Percentiles rank a stretch among this genome's conserved stretches.
phyloP scores from a whole-genome alignment of 305 asterid genomes.

The Salvia sclarea region DNA sequence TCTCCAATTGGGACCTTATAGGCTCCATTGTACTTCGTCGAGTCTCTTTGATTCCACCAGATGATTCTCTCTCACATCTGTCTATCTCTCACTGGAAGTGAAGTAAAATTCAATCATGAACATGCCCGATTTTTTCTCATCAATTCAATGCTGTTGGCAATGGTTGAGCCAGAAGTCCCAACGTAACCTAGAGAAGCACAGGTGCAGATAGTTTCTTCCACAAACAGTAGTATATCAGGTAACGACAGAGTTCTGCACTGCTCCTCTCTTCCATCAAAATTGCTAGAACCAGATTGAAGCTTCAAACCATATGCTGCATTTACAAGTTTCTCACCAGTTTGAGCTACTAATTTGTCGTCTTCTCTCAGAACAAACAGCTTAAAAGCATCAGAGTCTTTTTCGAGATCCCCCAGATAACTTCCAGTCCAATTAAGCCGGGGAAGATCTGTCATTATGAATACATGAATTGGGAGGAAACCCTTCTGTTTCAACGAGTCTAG shows the following conservation, averaged over 20 bases:
- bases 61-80: neutral
- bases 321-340: slow-evolving; percentile 57
- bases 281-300: slow-evolving; percentile 37
- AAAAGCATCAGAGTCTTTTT: slow-evolving; percentile 49
- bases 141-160: slow-evolving; percentile 68
- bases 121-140: slow-evolving; percentile 63
- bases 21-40: neutral
- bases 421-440: slow-evolving; percentile 73
- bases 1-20: neutral
- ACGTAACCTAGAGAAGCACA: slow-evolving; percentile 90
- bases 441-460: slow-evolving; percentile 92
- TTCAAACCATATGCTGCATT: slow-evolving; percentile 38
- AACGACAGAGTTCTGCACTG: slow-evolving; percentile 45
- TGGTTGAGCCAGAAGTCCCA: slow-evolving; percentile 92
- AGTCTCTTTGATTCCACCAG: neutral
- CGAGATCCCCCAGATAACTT: slow-evolving; percentile 66
- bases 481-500: slow-evolving; percentile 57
- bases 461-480: slow-evolving; percentile 61
- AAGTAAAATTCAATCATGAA: slow-evolving; percentile 33
- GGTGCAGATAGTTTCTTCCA: slow-evolving; percentile 79
- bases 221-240: slow-evolving; percentile 58
- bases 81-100: slow-evolving; percentile 1
- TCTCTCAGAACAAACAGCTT: slow-evolving; percentile 60
- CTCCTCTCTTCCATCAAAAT: slow-evolving; percentile 30
- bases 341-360: slow-evolving; percentile 52